phyloP scores from a whole-genome alignment of 2,329 filamentous ascomycete species.

The Alternaria solani region DNA sequence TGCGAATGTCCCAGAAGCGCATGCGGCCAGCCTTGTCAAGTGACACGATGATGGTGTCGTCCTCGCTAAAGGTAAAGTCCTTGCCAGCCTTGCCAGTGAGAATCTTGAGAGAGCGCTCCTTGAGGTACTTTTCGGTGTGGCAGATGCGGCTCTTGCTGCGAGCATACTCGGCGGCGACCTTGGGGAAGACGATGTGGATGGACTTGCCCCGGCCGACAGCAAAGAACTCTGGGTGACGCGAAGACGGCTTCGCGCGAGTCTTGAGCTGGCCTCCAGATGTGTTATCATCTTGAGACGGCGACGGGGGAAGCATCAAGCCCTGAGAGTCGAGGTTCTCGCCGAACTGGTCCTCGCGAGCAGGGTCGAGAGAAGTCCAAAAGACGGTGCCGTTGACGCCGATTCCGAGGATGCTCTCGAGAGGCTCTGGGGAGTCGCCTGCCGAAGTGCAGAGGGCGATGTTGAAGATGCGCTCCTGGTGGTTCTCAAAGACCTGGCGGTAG shows the following conservation, averaged over 20 bases:
- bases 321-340: conserved; percentile 85
- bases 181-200: conserved; percentile 83
- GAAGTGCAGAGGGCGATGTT: conserved; percentile 84
- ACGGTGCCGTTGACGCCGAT: conserved; percentile 95
- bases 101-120: conserved; percentile 89
- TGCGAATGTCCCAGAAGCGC: conserved; percentile 97
- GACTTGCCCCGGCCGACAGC: conserved; percentile 95
- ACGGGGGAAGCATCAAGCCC: conserved; percentile 88
- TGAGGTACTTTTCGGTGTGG: conserved; percentile 86
- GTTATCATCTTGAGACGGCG: conserved; percentile 85
- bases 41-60: conserved; percentile 92
- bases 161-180: conserved; percentile 62
- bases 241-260: conserved; percentile 91
- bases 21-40: conserved; percentile 95
- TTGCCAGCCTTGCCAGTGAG: conserved; percentile 98
- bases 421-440: conserved; percentile 56
- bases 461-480: conserved; percentile 92
- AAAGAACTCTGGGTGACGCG: conserved; percentile 89
- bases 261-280: conserved; percentile 91
- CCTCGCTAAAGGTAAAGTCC: conserved; percentile 97
- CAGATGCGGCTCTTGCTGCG: conserved; percentile 67
- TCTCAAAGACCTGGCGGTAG: conserved; percentile 90
- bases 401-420: conserved; percentile 79
- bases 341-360: conserved; percentile 60
- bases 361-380: conserved; percentile 83